A percentile compares a stretch with the other conserved stretches of the same genome.
Conservation (phyloP, 495 filamentous ascomycete species). For the Lepidopterella palustris region DNA sequence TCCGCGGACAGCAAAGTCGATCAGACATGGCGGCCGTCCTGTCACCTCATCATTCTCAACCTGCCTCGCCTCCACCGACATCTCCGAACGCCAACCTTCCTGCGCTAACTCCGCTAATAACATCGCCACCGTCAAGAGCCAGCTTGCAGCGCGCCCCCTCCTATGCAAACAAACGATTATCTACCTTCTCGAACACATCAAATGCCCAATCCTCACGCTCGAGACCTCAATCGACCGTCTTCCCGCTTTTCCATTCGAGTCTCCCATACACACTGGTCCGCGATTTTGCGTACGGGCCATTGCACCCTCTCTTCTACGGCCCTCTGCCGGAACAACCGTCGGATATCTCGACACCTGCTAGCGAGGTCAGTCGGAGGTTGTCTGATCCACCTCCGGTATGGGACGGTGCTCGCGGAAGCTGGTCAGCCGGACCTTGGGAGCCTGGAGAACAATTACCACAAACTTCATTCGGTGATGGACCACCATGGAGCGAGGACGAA, state of each 20-base stretch:
- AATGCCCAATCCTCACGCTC: constrained; percentile 52
- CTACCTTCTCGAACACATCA: constrained; percentile 54
- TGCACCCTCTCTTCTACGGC: constrained; percentile 88
- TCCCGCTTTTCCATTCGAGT: constrained; percentile 78
- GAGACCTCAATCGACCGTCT: constrained; percentile 68
- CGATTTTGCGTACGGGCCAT: constrained; percentile 85
- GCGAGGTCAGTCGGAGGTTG: constrained; percentile 65
- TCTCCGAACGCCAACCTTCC: constrained; percentile 50
- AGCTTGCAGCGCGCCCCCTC: constrained; percentile 51
- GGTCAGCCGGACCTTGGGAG: constrained; percentile 47
- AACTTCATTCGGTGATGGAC: constrained; percentile 84
- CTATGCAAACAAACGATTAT: constrained; percentile 38
- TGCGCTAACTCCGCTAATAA: constrained; percentile 58
- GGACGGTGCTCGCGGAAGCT: constrained; percentile 47
- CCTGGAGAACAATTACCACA: constrained; percentile 61
- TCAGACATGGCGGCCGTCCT: constrained; percentile 28
- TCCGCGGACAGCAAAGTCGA: constrained; percentile 16
- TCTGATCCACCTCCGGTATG: constrained; percentile 69
- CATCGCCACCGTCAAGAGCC: constrained; percentile 50
- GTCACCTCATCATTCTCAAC: constrained; percentile 13
- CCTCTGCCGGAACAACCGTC: constrained; percentile 71
- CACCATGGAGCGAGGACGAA: constrained; percentile 96
- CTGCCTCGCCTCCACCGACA: constrained; percentile 4
- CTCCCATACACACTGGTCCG: constrained; percentile 85
- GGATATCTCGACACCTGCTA: constrained; percentile 75